These are phyloP conservation scores for Malus fusca DNA, from an alignment of 306 rosid genomes.

Conservation along the genomic window DNA sequence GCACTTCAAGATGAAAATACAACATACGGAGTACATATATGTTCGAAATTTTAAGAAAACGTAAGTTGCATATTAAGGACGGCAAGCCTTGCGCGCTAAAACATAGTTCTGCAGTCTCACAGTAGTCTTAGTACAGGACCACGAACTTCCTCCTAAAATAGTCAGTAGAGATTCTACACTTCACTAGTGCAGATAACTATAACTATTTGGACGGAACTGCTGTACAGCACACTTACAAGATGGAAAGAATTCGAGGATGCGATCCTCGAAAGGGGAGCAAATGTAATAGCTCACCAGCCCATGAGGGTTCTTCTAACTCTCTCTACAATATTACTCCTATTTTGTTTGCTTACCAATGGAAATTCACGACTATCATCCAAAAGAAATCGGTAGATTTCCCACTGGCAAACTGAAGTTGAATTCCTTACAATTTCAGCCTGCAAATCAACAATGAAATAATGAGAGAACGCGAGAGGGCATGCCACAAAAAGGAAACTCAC, in stretches of 20 bases:
- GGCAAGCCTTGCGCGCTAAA: background rate
- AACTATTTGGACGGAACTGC: background rate
- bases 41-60: background rate
- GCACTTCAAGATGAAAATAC: background rate
- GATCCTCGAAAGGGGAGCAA: background rate
- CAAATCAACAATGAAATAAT: background rate
- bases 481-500: background rate
- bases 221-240: background rate
- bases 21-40: background rate
- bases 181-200: background rate
- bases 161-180: background rate
- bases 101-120: conserved; percentile 3
- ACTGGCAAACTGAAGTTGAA: conserved; percentile 61
- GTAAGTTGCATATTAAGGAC: background rate
- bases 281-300: conserved; percentile 59
- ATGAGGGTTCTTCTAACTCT: conserved; percentile 69
- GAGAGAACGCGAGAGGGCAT: background rate
- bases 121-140: background rate
- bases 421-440: conserved; percentile 85
- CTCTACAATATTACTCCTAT: conserved; percentile 65
- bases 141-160: background rate
- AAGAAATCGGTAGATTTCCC: conserved; percentile 85
- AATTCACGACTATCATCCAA: conserved; percentile 60
- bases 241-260: background rate
- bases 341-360: conserved; percentile 44